Conservation (phyloP, 2,329 filamentous ascomycete species). For the Aurifilum marmelostoma region DNA sequence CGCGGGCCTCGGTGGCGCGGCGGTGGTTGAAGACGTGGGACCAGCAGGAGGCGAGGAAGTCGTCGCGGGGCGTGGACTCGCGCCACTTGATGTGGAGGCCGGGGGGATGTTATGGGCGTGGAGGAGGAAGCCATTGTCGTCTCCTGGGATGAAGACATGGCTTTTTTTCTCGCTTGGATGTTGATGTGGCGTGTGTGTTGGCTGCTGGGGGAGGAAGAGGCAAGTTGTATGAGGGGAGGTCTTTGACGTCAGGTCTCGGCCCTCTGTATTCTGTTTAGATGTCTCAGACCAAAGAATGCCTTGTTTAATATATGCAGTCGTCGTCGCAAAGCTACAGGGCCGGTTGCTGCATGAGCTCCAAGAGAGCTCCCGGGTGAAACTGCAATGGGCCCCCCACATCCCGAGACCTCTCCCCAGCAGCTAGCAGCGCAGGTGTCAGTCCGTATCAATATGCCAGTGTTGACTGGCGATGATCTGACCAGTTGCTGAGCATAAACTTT, state of each 20-base stretch:
- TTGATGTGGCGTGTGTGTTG: neutral
- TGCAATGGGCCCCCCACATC: neutral
- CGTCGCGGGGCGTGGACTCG: conserved; percentile 28
- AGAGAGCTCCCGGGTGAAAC: neutral
- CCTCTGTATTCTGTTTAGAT: no score
- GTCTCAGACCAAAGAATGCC: neutral
- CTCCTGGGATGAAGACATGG: neutral
- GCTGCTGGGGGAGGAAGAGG: no score
- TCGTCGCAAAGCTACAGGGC: neutral
- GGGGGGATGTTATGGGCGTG: neutral
- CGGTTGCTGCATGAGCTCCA: neutral
- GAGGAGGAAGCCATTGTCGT: neutral
- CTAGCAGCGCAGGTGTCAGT: neutral
- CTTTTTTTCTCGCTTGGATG: neutral
- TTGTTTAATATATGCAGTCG: neutral
- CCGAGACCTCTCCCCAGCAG: neutral
- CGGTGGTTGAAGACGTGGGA: conserved; percentile 50
- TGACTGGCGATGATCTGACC: neutral
- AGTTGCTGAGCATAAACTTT: neutral
- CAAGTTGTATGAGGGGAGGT: no score
- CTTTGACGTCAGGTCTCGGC: no score
- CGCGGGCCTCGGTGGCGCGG: conserved; percentile 37
- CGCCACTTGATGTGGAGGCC: conserved; percentile 31
- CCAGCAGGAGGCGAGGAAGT: conserved; percentile 32
- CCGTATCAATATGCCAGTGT: neutral